Conservation (phyloP, 495 filamentous ascomycete species). For the Aspergillus baeticus region DNA sequence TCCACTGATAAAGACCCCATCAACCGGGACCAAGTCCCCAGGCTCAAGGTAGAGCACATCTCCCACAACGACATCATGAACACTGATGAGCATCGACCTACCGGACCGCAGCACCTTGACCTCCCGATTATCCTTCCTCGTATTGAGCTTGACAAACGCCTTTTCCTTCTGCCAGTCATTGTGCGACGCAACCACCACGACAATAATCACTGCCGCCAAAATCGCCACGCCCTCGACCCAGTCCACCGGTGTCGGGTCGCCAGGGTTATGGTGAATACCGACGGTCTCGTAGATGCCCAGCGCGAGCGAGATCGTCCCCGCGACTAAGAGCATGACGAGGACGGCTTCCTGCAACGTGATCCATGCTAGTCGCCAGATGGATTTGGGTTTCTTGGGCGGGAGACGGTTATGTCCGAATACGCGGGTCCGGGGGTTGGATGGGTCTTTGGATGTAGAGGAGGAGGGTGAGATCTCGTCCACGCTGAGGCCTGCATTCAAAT, state of each 20-base stretch:
- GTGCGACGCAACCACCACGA: conserved; percentile 62
- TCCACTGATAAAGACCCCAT: conserved; percentile 72
- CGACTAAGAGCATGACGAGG: conserved; percentile 71
- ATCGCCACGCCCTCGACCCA: conserved; percentile 79
- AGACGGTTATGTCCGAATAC: conserved; percentile 69
- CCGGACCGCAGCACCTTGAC: conserved; percentile 79
- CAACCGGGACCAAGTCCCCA: conserved; percentile 84
- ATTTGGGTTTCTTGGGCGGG: conserved; percentile 69
- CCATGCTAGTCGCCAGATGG: conserved; percentile 72
- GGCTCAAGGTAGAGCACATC: conserved; percentile 82
- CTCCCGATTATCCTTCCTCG: conserved; percentile 67
- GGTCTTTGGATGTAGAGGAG: conserved; percentile 61
- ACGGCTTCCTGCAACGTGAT: conserved; percentile 83
- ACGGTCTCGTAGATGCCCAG: conserved; percentile 74
- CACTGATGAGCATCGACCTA: conserved; percentile 69
- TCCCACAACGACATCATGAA: conserved; percentile 79
- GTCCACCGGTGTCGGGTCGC: conserved; percentile 52
- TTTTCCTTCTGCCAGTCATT: conserved; percentile 75
- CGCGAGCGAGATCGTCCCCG: conserved; percentile 77
- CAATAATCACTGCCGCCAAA: conserved; percentile 67
- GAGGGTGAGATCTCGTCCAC: conserved; percentile 66
- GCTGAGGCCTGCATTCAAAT: conserved; percentile 66
- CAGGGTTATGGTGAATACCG: conserved; percentile 22
- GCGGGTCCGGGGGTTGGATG: conserved; percentile 61
- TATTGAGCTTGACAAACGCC: conserved; percentile 68